Evolutionary conservation across 257 asterid species (phyloP), one percentile per base, ranked within the genome.

Genomic region (Schizonepeta tenuifolia): DNA sequence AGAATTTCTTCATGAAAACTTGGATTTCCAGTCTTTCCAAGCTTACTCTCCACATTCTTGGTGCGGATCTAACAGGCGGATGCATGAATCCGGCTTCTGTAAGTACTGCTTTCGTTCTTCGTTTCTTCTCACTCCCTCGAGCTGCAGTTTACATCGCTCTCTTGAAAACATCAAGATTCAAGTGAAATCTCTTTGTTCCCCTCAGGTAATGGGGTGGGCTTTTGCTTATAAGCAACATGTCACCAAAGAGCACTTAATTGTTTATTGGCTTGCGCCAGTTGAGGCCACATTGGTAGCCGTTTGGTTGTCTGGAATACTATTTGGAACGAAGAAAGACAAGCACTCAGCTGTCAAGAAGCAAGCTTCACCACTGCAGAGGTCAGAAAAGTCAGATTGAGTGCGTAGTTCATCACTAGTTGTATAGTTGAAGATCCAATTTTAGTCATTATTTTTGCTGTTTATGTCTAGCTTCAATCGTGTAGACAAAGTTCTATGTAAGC

Each of bases 71-170:
- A 41, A 93, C 98, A 0, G 98, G 98, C 2, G 98, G 98, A 61
- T 88, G 92, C 88, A 93, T 93, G 98, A 93, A 93, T 85, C 98
- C 98, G 10, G 98, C 97, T 53, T 85, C 98, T 44, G 98, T 92
- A 81, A 85, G 93, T 71, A 59, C 36, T 76, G 14, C 14, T 50
- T 22, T 21, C 21, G 3, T 36, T 65, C 57, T 26, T 38, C 6
- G 21, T 57, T 44, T 44, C 57, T 22, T 17, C 44, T 65, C 56
- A 53, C 59, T 38, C 20, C 20, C 4, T 17, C 40, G 15, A 38
- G 38, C 59, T 62, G 31, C 51, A 26, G 10, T 35, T 11, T 13
- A n/a, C 11, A 7, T 13, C 13, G 20, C 20, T 49, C 12, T 67
- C 49, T 51, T 4, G 55, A 26, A n/a, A 33, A 13, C 7, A 17